phyloP scores from a whole-genome alignment of 805 yeast species.

The Kodamaea nitidulidarum region DNA sequence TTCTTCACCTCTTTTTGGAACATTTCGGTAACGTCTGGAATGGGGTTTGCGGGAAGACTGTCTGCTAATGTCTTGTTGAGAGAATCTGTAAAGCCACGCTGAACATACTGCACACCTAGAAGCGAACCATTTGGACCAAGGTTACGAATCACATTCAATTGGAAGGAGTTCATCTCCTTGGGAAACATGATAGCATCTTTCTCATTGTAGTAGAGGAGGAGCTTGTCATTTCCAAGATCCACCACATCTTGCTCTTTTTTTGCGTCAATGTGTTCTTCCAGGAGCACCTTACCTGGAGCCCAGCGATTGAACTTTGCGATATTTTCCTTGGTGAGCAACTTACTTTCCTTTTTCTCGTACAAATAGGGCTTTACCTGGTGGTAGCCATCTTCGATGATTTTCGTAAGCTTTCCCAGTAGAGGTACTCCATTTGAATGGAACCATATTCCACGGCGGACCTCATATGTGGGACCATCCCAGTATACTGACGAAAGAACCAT shows the following conservation, averaged over 20 bases:
- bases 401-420: slow-evolving; percentile 45
- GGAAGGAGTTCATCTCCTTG: slow-evolving; percentile 39
- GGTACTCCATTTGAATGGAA: slow-evolving; percentile 59
- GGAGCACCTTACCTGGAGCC: slow-evolving; percentile 5
- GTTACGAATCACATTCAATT: slow-evolving; percentile 33
- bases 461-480: slow-evolving; percentile 87
- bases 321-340: slow-evolving; percentile 14
- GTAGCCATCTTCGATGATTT: slow-evolving; percentile 58
- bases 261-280: slow-evolving; percentile 14
- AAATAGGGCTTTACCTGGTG: slow-evolving; percentile 18
- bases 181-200: slow-evolving; percentile 47
- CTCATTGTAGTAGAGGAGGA: slow-evolving; percentile 39
- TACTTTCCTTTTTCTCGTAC: slow-evolving; percentile 1
- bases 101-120: slow-evolving; percentile 44
- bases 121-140: slow-evolving; percentile 33
- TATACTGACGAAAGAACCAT: slow-evolving; percentile 64
- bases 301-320: slow-evolving; percentile 18
- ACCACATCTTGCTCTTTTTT: slow-evolving; percentile 27
- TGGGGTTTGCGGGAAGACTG: slow-evolving; percentile 27
- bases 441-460: slow-evolving; percentile 85
- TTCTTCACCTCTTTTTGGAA: slow-evolving; percentile 26
- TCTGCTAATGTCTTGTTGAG: slow-evolving; percentile 29
- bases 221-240: slow-evolving; percentile 30
- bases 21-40: slow-evolving; percentile 31
- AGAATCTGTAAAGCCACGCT: slow-evolving; percentile 47